phyloP scores from a whole-genome alignment of 768 basidiomycete species.

The Termitomyces sp. region DNA sequence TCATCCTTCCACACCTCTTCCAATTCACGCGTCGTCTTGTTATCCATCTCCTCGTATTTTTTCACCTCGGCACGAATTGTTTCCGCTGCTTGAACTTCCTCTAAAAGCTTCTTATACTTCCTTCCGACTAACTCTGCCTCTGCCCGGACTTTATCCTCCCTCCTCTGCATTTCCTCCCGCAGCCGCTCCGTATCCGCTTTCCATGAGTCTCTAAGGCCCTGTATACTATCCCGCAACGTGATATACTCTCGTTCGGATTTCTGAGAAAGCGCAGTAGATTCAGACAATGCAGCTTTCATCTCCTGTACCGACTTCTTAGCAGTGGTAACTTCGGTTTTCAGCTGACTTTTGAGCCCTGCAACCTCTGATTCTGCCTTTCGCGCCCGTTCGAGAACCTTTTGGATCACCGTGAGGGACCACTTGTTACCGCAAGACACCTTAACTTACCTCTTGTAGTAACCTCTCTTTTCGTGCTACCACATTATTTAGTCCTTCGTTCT shows the following conservation, averaged over 20 bases:
- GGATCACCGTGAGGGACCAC: not conserved
- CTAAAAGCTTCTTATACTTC: conserved; percentile 64
- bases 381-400: conserved; percentile 75
- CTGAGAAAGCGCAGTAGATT: conserved; percentile 73
- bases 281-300: conserved; percentile 71
- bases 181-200: conserved; percentile 70
- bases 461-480: conserved; percentile 88
- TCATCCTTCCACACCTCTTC: conserved; percentile 61
- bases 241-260: conserved; percentile 84
- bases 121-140: conserved; percentile 68
- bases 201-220: conserved; percentile 69
- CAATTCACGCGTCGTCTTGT: conserved; percentile 48
- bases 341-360: conserved; percentile 58
- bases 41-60: conserved; percentile 47
- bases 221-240: conserved; percentile 73
- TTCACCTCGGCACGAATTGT: conserved; percentile 43
- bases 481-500: conserved; percentile 87
- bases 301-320: conserved; percentile 77
- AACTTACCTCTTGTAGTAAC: conserved; percentile 73
- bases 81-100: conserved; percentile 58
- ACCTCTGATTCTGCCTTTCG: conserved; percentile 84
- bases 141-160: conserved; percentile 63
- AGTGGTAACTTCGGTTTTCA: conserved; percentile 68
- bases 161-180: conserved; percentile 67
- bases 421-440: conserved; percentile 5